A percentile compares a stretch with the other conserved stretches of the same genome.
These are phyloP conservation scores for Trichophyton schoenleinii DNA, from an alignment of 2,329 filamentous ascomycete species.

Conservation along the genomic window DNA sequence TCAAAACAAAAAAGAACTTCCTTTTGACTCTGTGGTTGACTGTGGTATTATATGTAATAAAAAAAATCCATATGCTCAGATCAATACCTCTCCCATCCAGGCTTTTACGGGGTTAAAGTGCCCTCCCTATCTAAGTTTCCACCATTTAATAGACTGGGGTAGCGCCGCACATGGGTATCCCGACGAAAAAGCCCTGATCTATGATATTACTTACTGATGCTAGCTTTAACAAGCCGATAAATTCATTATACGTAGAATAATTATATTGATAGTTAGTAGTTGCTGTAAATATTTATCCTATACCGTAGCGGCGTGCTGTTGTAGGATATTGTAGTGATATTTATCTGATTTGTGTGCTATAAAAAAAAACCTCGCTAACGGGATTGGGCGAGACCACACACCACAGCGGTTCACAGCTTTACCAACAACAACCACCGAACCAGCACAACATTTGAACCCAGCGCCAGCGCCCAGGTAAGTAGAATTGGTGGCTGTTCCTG, in stretches of 20 bases:
- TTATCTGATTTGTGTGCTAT: not conserved
- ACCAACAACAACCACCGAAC: slow-evolving; percentile 20
- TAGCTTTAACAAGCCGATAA: too few relatives aligned
- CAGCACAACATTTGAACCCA: slow-evolving; percentile 5
- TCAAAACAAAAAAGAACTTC: not conserved
- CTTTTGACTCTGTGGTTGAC: not conserved
- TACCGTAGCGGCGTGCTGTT: not conserved
- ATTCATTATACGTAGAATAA: too few relatives aligned
- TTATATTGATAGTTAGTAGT: too few relatives aligned
- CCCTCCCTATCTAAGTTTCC: not conserved
- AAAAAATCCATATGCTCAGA: not conserved
- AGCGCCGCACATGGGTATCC: not conserved
- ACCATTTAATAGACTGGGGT: not conserved
- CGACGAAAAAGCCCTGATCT: too few relatives aligned
- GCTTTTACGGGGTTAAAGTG: not conserved
- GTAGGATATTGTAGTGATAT: slow-evolving; percentile 11
- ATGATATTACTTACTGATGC: too few relatives aligned
- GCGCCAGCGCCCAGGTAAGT: not conserved
- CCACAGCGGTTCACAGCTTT: not conserved
- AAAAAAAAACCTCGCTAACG: slow-evolving; percentile 29
- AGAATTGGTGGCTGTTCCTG: not conserved
- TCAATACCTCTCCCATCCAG: not conserved
- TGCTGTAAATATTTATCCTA: not conserved
- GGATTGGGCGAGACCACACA: slow-evolving; percentile 26
- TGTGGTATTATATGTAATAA: slow-evolving; percentile 1